These are phyloP conservation scores for Aureobasidium namibiae DNA, from an alignment of 2,329 filamentous ascomycete genomes.

Conservation along the genomic window DNA sequence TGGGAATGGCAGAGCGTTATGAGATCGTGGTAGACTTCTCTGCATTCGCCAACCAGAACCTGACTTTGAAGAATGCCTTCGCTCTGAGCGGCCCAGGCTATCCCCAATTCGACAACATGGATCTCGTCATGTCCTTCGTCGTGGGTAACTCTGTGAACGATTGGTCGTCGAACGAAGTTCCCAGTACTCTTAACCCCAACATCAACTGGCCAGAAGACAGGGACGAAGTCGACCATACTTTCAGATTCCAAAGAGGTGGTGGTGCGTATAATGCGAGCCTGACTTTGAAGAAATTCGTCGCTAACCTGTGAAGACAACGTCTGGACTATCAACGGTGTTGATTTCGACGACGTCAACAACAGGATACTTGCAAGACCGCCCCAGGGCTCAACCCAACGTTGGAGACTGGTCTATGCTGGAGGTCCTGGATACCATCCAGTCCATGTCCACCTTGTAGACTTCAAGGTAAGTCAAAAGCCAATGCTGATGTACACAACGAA, in stretches of 20 bases:
- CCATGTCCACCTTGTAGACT: conserved; percentile 52
- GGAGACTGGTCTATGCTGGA: conserved; percentile 37
- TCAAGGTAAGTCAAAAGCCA: background rate
- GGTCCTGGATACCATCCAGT: conserved; percentile 47
- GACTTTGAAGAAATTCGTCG: no score
- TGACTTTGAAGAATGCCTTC: conserved; percentile 17
- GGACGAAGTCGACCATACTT: conserved; percentile 24
- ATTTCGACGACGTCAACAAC: conserved; percentile 25
- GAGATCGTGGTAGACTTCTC: conserved; percentile 52
- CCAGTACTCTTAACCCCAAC: conserved; percentile 19
- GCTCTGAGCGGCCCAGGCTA: conserved; percentile 27
- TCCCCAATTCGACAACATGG: conserved; percentile 43
- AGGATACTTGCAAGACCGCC: conserved; percentile 27
- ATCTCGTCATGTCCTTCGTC: conserved; percentile 40
- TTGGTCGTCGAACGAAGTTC: conserved; percentile 28
- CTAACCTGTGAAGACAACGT: conserved; percentile 14
- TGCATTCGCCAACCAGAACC: conserved; percentile 39
- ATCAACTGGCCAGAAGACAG: conserved; percentile 22
- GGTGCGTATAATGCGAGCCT: conserved; percentile 1
- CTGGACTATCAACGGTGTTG: conserved; percentile 29
- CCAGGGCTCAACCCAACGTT: conserved; percentile 29
- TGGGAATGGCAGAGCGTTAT: conserved; percentile 51
- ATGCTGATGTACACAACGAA: no score
- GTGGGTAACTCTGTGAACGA: conserved; percentile 28
- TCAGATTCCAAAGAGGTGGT: conserved; percentile 21